Evolutionary conservation across 257 asterid species (phyloP).

Genomic region (Rauvolfia tetraphylla): DNA sequence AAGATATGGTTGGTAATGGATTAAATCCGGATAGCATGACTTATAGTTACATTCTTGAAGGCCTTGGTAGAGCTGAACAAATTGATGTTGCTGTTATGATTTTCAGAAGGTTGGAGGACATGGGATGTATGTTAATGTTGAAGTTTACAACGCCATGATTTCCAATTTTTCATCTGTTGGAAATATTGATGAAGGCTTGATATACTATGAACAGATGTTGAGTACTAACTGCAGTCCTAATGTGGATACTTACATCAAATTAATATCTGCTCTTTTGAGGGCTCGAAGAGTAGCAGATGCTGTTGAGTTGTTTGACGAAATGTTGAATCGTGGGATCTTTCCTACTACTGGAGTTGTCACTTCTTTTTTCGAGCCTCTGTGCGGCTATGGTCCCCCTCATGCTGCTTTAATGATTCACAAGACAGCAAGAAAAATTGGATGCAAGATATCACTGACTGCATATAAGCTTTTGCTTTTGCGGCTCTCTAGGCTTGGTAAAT

Average conservation of each 20-base stretch:
- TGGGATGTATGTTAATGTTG: slow-evolving; percentile 33
- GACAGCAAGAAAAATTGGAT: slow-evolving; percentile 71
- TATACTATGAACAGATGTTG: slow-evolving; percentile 50
- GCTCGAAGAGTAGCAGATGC: slow-evolving; percentile 77
- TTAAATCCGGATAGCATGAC: slow-evolving; percentile 58
- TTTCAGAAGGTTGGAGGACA: slow-evolving; percentile 55
- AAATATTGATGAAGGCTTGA: slow-evolving; percentile 55
- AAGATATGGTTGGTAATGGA: slow-evolving; percentile 69
- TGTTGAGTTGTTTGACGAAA: slow-evolving; percentile 73
- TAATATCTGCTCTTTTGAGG: slow-evolving; percentile 54
- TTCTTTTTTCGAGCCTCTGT: slow-evolving; percentile 59
- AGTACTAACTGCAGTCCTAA: slow-evolving; percentile 43
- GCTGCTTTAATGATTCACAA: slow-evolving; percentile 81
- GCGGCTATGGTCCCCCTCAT: slow-evolving; percentile 90
- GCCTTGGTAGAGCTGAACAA: slow-evolving; percentile 76
- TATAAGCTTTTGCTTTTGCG: slow-evolving; percentile 75
- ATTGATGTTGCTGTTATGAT: slow-evolving; percentile 54
- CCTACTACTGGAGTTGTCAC: slow-evolving; percentile 68
- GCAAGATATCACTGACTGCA: slow-evolving; percentile 54
- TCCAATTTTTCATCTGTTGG: slow-evolving; percentile 46
- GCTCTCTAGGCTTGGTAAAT: slow-evolving; percentile 83
- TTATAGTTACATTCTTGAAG: slow-evolving; percentile 59
- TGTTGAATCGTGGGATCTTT: slow-evolving; percentile 59
- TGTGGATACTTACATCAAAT: slow-evolving; percentile 53
- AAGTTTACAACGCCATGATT: slow-evolving; percentile 76